Conservation (phyloP, 176 grass and related monocot genomes). For the Aegilops longissima region DNA sequence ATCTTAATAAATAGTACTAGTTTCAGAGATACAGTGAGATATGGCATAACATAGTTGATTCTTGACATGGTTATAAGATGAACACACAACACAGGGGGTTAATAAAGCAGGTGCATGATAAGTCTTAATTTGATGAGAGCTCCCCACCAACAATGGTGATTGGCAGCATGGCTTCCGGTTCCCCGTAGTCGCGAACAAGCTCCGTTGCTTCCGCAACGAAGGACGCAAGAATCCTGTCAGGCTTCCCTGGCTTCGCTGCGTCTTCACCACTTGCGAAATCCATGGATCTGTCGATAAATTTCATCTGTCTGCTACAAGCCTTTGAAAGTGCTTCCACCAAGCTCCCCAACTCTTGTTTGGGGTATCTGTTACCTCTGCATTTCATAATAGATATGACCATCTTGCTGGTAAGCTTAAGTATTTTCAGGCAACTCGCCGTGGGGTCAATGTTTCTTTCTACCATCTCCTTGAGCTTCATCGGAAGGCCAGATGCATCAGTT, state of each 20-base stretch:
- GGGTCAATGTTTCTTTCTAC: neutral
- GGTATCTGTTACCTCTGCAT: neutral
- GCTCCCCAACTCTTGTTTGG: neutral
- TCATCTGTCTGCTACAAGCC: neutral
- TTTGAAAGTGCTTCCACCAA: constrained; percentile 1
- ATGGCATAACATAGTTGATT: no score
- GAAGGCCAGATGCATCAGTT: neutral
- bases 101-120: no score
- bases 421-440: neutral
- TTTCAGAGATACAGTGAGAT: no score
- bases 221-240: neutral
- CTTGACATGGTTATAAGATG: no score
- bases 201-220: neutral
- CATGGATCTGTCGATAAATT: neutral
- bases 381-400: neutral
- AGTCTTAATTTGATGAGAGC: no score
- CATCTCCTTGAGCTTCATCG: neutral
- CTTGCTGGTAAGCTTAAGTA: neutral
- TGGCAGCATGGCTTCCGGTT: neutral
- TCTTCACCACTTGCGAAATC: neutral
- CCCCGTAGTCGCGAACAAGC: neutral
- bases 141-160: no score
- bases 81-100: no score
- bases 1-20: no score
- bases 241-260: neutral